Conservation (phyloP, 129 eudicot genomes). For the Saussurea involucrata region DNA sequence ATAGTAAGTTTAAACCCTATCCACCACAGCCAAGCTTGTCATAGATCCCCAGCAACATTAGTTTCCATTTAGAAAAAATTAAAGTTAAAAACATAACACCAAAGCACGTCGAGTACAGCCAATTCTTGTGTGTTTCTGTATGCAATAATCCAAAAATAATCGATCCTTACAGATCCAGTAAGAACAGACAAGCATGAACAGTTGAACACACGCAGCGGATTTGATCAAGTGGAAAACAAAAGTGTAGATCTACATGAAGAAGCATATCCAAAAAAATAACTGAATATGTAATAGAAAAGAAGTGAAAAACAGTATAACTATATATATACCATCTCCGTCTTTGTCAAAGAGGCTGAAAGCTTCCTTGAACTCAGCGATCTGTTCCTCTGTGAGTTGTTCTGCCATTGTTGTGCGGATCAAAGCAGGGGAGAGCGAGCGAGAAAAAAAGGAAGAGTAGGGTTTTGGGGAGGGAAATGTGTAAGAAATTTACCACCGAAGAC, state of each 20-base stretch:
- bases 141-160: neutral
- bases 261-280: neutral
- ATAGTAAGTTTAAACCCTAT: neutral
- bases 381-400: conserved; percentile 35
- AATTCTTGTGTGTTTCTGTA: neutral
- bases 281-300: neutral
- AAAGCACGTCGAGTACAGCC: neutral
- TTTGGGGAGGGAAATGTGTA: conserved; percentile 1
- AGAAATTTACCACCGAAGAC: neutral
- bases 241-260: neutral
- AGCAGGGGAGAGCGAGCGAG: neutral
- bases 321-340: conserved; percentile 32
- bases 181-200: neutral
- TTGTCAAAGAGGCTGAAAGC: conserved; percentile 41
- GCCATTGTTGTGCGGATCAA: conserved; percentile 19
- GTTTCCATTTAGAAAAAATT: neutral
- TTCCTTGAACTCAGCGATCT: conserved; percentile 40
- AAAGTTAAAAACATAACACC: neutral
- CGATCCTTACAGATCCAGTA: conserved; percentile 4
- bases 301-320: neutral
- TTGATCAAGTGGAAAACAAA: neutral
- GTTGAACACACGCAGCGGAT: neutral
- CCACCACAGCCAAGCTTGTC: neutral
- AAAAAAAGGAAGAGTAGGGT: neutral
- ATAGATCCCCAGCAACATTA: neutral